Percentiles rank a stretch among this genome's conserved stretches.
Conservation (phyloP, 2,329 filamentous ascomycete species). For the Lomentospora prolificans region DNA sequence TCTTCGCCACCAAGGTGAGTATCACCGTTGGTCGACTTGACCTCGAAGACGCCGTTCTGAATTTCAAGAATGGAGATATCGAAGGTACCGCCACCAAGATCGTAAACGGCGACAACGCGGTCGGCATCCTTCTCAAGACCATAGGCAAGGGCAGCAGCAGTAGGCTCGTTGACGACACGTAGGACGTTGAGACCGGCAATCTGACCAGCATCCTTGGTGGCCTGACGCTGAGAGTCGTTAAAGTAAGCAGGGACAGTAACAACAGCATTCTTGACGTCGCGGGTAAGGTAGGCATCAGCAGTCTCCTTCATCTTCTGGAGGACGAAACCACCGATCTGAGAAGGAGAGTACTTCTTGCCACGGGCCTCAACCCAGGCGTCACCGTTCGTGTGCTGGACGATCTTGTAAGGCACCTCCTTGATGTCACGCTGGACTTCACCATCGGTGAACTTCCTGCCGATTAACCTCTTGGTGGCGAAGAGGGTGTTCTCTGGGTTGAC, state of each 20-base stretch:
- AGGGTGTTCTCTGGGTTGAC: conserved; percentile 98
- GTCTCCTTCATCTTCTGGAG: conserved; percentile 99
- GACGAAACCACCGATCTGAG: conserved; percentile 95
- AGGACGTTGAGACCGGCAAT: conserved; percentile 94
- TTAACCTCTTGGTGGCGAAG: conserved; percentile 97
- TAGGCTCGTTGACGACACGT: conserved; percentile 96
- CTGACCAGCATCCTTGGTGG: conserved; percentile 95
- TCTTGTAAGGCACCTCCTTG: conserved; percentile 97
- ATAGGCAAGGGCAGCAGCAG: conserved; percentile 89
- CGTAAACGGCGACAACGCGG: conserved; percentile 86
- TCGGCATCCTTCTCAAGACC: conserved; percentile 92
- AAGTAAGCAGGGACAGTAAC: conserved; percentile 97
- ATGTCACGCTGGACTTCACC: conserved; percentile 91
- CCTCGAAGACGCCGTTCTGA: conserved; percentile 95
- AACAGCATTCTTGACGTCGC: conserved; percentile 87
- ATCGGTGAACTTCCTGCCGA: conserved; percentile 94
- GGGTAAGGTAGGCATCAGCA: conserved; percentile 84
- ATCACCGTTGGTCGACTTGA: conserved; percentile 98
- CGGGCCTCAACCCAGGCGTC: conserved; percentile 94
- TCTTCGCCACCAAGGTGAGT: conserved; percentile 97
- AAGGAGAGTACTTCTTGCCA: conserved; percentile 92
- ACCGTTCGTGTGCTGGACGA: conserved; percentile 91
- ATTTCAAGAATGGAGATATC: conserved; percentile 98
- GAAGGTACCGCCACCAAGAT: conserved; percentile 97
- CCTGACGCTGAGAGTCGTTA: conserved; percentile 96